Base-by-base conservation (phyloP, 2,329 filamentous ascomycete species). In the Colletotrichum cuscutae region DNA sequence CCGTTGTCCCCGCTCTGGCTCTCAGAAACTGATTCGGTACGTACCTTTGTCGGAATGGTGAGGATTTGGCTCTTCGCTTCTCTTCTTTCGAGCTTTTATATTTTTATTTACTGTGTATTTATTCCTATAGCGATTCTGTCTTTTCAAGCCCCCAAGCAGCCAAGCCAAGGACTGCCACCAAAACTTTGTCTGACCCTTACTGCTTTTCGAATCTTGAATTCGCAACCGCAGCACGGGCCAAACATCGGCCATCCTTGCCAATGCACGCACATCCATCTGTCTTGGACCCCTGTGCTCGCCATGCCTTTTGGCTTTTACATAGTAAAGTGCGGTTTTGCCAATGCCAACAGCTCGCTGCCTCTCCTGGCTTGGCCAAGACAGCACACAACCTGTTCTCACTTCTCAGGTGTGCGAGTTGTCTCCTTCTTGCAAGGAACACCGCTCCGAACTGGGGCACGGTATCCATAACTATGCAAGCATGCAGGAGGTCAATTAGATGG, bases 361-460 rank as follows among this genome's bases (percentile, higher is more conserved):
- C 37, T 13, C 32, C 15, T 42, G 66, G 53, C 66, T 65, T 70
- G 70, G 70, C 60, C 28, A n/a, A 42, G 65, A 65, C 59, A 65
- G 46, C 60, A 56, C 54, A 70, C 54, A 70, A 62, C 70, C 46
- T 69, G 66, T 62, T 71, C 57, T 59, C 58, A 60, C 30, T 62
- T 71, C 52, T 59, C 58, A 60, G 32, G 35, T 8, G 26, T 37
- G 58, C 28, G 46, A 60, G 60, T 70, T 70, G 70, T 70, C 56
- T 72, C 70, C 30, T 58, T 72, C 24, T 46, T 53, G 46, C 61
- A 42, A 26, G 26, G 54, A 35, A 64, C 32, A 37, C 28, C 42
- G 53, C 53, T 53, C 32, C 49, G 49, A 42, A 56, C 49, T 52
- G 62, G 52, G 35, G 52, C 62, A 56, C 15, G 13, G 46, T 56